A percentile compares a stretch with the other conserved stretches of the same genome.
Evolutionary conservation across 768 basidiomycete genomes (phyloP).

Genomic region (Psilocybe cyanescens): DNA sequence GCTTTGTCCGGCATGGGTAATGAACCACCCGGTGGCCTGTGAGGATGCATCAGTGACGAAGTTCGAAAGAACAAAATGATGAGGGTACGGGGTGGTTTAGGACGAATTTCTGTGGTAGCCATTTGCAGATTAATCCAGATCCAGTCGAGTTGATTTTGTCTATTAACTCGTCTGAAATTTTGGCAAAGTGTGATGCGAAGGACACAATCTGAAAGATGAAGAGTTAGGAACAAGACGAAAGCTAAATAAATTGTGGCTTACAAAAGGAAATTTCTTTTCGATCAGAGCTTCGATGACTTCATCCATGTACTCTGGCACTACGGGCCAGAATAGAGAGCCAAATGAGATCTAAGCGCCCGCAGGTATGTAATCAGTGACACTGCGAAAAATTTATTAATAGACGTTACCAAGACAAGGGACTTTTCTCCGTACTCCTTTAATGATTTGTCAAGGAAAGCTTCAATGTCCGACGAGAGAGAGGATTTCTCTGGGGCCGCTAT

Average conservation of each 20-base stretch:
- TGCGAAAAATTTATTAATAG: not conserved
- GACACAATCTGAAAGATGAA: not conserved
- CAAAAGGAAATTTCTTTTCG: constrained; percentile 17
- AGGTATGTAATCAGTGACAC: not conserved
- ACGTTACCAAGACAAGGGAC: constrained; percentile 14
- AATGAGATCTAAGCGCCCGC: constrained; percentile 13
- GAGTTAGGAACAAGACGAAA: not conserved
- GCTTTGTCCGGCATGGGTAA: constrained; percentile 4
- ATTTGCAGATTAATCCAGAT: not conserved
- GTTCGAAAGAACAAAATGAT: not conserved
- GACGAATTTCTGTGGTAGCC: constrained; percentile 12
- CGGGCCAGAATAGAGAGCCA: constrained; percentile 13
- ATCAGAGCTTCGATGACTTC: constrained; percentile 12
- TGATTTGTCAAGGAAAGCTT: constrained; percentile 5
- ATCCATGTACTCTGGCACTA: constrained; percentile 9
- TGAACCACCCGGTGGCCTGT: constrained; percentile 14
- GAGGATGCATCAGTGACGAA: not conserved
- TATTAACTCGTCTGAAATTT: not conserved
- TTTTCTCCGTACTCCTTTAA: constrained; percentile 3
- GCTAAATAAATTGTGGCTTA: not conserved
- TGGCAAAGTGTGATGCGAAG: constrained; percentile 3
- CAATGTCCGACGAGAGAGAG: not conserved
- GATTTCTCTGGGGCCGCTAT: not conserved
- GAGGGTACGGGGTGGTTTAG: constrained; percentile 2
- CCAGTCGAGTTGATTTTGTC: constrained; percentile 1